Evolutionary conservation across 345 rosid genomes (phyloP), one percentile per base, ranked within the genome.

Genomic region (Gynandropsis gynandra): DNA sequence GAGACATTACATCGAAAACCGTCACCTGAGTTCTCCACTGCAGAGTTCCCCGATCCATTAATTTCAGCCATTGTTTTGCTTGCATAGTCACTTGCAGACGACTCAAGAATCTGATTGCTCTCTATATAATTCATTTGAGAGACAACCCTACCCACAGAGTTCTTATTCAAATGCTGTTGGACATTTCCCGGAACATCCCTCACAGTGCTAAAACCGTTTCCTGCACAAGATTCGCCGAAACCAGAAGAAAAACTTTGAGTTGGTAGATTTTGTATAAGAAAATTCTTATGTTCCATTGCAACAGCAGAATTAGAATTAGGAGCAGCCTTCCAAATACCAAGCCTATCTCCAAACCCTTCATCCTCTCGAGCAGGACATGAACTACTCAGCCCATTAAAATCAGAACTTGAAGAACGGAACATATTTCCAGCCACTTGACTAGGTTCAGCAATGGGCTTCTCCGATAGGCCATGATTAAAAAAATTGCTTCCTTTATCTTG

Each of bases 111-210:
- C 48, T 72, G 81, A 65, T 68, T 68, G 59, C 61, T 56, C 54
- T 64, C 74, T 56, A 64, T 59, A 54, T 64, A 46, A 39, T 65
- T 76, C 33, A 51, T 54, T 12, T 68, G 58, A 64, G 75, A 63
- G 61, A 59, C 72, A 61, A 54, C 59, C 1, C 65, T 66, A 54
- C 75, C 76, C 83, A 78, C 68, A 27, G 73, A 66, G 77, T 75
- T 75, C 39, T 32, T 55, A 35, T 64, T 63, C 12, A 66, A 67
- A 45, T 51, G 56, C 31, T 58, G 79, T 37, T 66, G 81, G 50
- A 51, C 56, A 61, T 68, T 69, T 64, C 53, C 78, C 53, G 50
- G 70, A 47, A 37, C 53, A 27, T 47, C 68, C 73, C 62, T 69
- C 47, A 44, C 38, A 47, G 42, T 49, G 42, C 53, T 63, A 52